These are phyloP conservation scores for Moniliella sp. DNA, from an alignment of 1,284 basidiomycete species.

Conservation along the genomic window DNA sequence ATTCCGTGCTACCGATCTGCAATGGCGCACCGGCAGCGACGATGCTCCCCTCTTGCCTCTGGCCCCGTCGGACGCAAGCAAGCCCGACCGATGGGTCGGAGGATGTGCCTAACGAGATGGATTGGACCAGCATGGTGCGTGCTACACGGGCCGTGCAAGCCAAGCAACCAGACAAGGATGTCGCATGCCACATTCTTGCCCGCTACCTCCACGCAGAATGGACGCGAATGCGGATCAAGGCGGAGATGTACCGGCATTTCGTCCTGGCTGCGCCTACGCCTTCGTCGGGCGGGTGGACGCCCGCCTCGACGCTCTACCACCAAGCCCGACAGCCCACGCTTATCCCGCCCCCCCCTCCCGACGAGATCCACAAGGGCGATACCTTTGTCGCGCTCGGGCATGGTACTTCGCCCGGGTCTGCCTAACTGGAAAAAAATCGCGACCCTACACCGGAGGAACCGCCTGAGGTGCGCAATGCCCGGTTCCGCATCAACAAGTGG, in stretches of 20 bases:
- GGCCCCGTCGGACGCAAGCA: not conserved
- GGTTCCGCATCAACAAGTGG: no score
- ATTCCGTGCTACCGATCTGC: slow-evolving; percentile 47
- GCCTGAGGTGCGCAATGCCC: no score
- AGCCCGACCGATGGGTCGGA: not conserved
- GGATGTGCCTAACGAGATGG: slow-evolving; percentile 2
- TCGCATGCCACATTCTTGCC: no score
- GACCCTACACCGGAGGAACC: no score
- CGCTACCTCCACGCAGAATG: slow-evolving; percentile 15
- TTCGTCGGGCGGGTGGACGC: not conserved
- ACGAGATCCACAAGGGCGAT: not conserved
- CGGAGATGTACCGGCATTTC: slow-evolving; percentile 20
- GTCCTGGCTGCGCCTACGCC: slow-evolving; percentile 2
- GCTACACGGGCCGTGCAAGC: no score
- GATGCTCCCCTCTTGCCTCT: slow-evolving; percentile 24
- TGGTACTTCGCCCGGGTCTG: not conserved
- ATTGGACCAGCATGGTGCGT: no score
- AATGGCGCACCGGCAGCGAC: slow-evolving; percentile 50
- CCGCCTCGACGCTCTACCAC: not conserved
- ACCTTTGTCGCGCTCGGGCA: not conserved
- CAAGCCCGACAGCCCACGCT: not conserved
- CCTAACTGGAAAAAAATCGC: no score
- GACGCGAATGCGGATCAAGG: slow-evolving; percentile 11
- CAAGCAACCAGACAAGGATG: not conserved
- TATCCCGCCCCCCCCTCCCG: not conserved